A percentile compares a stretch with the other conserved stretches of the same genome.
These are phyloP conservation scores for Heracleum sosnowskyi DNA, from an alignment of 129 eudicot species.

Conservation along the genomic window DNA sequence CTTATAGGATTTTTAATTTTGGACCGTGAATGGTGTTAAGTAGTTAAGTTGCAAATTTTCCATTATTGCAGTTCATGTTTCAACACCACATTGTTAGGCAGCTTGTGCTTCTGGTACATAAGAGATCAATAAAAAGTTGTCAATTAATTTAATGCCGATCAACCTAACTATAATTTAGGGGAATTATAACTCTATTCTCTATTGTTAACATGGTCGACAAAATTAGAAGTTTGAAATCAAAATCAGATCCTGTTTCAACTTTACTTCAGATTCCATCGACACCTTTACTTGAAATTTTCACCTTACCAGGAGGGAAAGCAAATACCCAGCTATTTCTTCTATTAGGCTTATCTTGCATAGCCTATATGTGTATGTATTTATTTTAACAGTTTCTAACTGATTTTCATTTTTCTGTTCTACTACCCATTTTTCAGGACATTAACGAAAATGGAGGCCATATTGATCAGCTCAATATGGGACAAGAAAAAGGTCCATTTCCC, in stretches of 20 bases:
- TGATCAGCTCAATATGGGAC: constrained; percentile 99
- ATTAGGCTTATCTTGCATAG: neutral
- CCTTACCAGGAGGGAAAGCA: too few species aligned
- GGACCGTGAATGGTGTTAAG: neutral
- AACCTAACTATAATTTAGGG: neutral
- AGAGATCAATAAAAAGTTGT: neutral
- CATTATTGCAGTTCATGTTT: neutral
- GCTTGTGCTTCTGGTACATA: neutral
- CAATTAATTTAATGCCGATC: neutral
- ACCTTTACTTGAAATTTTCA: too few species aligned
- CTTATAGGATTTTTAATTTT: neutral
- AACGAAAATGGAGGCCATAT: constrained; percentile 88
- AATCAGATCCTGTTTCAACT: neutral
- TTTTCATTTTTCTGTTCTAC: neutral
- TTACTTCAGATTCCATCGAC: too few species aligned
- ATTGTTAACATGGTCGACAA: neutral
- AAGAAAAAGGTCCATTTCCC: constrained; percentile 99
- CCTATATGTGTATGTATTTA: neutral
- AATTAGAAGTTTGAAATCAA: neutral
- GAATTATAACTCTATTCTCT: neutral
- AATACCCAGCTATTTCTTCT: too few species aligned
- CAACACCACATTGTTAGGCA: neutral
- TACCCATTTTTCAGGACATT: neutral
- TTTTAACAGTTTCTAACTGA: neutral
- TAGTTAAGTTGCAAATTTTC: neutral